Evolutionary conservation across 495 filamentous ascomycete genomes (phyloP).

Genomic region (Melanomma pulvis-pyrius): DNA sequence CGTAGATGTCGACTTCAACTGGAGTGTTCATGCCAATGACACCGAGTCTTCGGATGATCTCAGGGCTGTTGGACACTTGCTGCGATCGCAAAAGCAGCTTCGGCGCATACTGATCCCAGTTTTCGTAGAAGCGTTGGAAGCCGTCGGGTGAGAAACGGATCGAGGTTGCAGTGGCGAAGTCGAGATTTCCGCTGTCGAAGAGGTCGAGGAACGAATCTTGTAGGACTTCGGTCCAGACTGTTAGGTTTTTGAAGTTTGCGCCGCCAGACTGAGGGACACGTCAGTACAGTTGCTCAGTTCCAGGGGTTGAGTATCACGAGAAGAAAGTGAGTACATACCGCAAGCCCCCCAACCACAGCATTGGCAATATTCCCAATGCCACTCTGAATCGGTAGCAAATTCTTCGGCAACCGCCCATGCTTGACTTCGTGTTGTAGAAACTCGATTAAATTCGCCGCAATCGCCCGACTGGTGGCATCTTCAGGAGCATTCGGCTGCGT

Average conservation of each 20-base stretch:
- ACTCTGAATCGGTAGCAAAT: constrained; percentile 81
- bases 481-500: constrained; percentile 76
- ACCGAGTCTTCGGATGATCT: constrained; percentile 87
- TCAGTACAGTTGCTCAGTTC: constrained; percentile 3
- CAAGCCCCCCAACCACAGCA: constrained; percentile 83
- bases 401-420: constrained; percentile 74
- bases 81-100: constrained; percentile 88
- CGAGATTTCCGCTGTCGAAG: constrained; percentile 85
- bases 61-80: constrained; percentile 88
- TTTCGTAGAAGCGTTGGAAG: constrained; percentile 89
- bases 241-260: constrained; percentile 83
- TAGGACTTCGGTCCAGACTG: constrained; percentile 92
- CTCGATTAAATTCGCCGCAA: constrained; percentile 81
- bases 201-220: constrained; percentile 94
- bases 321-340: constrained; percentile 44
- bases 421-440: constrained; percentile 82
- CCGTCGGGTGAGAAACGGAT: constrained; percentile 91
- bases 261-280: constrained; percentile 49
- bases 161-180: constrained; percentile 89
- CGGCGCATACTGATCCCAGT: constrained; percentile 77
- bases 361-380: constrained; percentile 96
- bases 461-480: constrained; percentile 70
- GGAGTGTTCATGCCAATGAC: constrained; percentile 96
- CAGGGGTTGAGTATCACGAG: background rate
- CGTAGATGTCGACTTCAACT: constrained; percentile 92